phyloP scores from a whole-genome alignment of 2,329 filamentous ascomycete species.

The Exophiala xenobiotica region DNA sequence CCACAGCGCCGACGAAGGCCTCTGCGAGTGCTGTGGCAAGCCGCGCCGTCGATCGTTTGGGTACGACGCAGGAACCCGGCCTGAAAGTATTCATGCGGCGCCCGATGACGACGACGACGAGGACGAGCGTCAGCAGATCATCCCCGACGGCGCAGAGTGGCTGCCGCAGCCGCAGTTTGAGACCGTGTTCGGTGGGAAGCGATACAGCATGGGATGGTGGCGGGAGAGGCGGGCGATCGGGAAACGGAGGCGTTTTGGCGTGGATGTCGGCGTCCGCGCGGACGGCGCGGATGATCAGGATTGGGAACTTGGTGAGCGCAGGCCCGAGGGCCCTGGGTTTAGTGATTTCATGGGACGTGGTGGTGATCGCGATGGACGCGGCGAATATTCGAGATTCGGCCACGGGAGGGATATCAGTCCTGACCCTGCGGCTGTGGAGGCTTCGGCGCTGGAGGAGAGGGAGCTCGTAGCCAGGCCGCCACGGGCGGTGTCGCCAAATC shows the following conservation, averaged over 20 bases:
- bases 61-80: constrained; percentile 4
- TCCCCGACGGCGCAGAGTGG: constrained; percentile 29
- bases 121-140: constrained; percentile 21
- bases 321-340: constrained; percentile 17
- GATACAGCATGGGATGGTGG: constrained; percentile 32
- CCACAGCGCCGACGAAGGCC: constrained; percentile 23
- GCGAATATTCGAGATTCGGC: constrained; percentile 18
- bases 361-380: constrained; percentile 22
- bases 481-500: background rate
- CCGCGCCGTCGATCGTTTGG: constrained; percentile 24
- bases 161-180: constrained; percentile 21
- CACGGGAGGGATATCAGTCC: background rate
- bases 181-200: constrained; percentile 20
- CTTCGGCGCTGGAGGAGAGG: background rate
- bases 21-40: constrained; percentile 32
- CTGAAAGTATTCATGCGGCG: constrained; percentile 23
- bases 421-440: background rate
- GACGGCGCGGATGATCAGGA: constrained; percentile 28
- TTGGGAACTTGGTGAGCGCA: constrained; percentile 23
- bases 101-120: constrained; percentile 20
- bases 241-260: constrained; percentile 26
- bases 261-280: constrained; percentile 25
- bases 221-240: constrained; percentile 18
- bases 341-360: constrained; percentile 21
- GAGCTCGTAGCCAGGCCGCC: background rate